Base-by-base conservation (phyloP, 208 protist genomes). In the Borovskyia barvae region DNA sequence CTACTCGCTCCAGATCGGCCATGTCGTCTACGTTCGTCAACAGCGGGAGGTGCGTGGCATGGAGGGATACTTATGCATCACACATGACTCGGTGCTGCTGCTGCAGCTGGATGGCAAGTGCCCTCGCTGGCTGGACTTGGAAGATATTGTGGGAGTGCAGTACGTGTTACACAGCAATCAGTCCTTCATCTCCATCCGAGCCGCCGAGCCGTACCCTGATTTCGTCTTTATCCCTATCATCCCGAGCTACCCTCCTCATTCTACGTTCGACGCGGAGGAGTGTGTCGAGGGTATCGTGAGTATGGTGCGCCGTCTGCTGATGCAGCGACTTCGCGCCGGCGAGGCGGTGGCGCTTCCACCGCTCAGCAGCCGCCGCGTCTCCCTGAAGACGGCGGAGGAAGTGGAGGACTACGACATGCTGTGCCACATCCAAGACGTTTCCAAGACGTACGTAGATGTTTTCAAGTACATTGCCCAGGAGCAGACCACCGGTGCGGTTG, bases 201-300 rank as follows among this genome's bases (percentile, higher is more conserved):
- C 74, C 7, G 48, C 64, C 41, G 40, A 54, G 51, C 60, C 66
- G 47, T 66, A 70, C 41, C 72, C 72, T 1, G 72, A 80, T 51
- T 74, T 80, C 30, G 40, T 80, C 12, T 76, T 80, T 51, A 76
- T 75, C 12, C 66, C 68, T 19, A 75, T 75, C 51, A 69, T 75
- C 54, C 68, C 67, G 30, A 67, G 54, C 24, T 80, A 75, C 68
- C 66, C 74, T 3, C 55, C 63, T 3, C 55, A 62, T 59, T 72
- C 74, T 15, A 69, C 50, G 40, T 80, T 80, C 39, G 61, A 80
- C 63, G 32, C 74, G 8, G 74, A 67, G 54, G 67, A 69, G 51
- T 67, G 67, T 25, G 64, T 75, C 25, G 67, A 72, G 53, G 65
- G 68, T 14, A 65, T 75, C 22, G 63, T 76, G 46, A 63, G 62